Evolutionary conservation across 192 early-diverging fungal species (phyloP).

Genomic region (Dissophora globulifera): DNA sequence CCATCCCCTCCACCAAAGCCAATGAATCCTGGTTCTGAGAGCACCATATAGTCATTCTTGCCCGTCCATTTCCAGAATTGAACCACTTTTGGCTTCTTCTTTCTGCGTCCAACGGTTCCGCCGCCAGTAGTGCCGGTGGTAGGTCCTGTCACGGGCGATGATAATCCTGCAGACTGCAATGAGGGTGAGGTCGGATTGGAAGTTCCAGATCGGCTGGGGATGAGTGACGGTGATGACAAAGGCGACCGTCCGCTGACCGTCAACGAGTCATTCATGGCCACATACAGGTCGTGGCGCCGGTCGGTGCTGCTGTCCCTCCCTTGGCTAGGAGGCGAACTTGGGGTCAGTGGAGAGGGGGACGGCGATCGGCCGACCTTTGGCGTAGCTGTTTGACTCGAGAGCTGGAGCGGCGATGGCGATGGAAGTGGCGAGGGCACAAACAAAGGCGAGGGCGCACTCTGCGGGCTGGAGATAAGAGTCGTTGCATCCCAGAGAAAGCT

Average conservation of each 20-base stretch:
- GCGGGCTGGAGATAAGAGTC: slow-evolving; percentile 18
- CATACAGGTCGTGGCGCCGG: slow-evolving; percentile 21
- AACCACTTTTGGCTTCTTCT: slow-evolving; percentile 40
- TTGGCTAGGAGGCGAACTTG: neutral
- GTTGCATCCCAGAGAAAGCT: slow-evolving; percentile 81
- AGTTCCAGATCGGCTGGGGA: neutral
- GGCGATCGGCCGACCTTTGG: slow-evolving; percentile 18
- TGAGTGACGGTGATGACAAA: slow-evolving; percentile 10
- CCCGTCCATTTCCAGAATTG: slow-evolving; percentile 77
- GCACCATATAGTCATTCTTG: slow-evolving; percentile 83
- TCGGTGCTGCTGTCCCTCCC: slow-evolving; percentile 11
- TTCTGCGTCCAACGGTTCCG: slow-evolving; percentile 18
- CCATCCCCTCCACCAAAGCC: slow-evolving; percentile 84
- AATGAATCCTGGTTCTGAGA: slow-evolving; percentile 77
- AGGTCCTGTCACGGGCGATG: neutral
- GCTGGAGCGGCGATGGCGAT: slow-evolving; percentile 42
- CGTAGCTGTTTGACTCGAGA: slow-evolving; percentile 19
- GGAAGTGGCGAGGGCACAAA: slow-evolving; percentile 19
- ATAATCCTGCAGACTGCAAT: slow-evolving; percentile 2
- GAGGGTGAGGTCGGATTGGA: slow-evolving; percentile 11
- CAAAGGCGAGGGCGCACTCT: slow-evolving; percentile 23
- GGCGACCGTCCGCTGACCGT: slow-evolving; percentile 13
- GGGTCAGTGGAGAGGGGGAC: slow-evolving; percentile 6
- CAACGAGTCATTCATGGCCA: slow-evolving; percentile 33
- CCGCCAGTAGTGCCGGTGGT: neutral